These are phyloP conservation scores for Phytophthora sp. DNA, from an alignment of 352 stramenopile genomes.

Conservation along the genomic window DNA sequence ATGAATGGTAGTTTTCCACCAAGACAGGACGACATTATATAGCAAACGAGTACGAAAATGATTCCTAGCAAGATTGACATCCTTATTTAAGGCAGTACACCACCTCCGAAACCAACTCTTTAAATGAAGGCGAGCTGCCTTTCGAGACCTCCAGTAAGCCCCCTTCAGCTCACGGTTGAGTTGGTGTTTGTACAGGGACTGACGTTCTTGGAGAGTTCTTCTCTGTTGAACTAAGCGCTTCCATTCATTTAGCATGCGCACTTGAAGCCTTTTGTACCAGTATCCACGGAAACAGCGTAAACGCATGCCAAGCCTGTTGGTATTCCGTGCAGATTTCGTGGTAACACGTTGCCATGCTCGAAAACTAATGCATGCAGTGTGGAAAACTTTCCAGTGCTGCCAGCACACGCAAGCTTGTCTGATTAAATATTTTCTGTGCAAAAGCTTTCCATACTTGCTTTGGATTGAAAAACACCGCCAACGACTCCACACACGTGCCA, in stretches of 20 bases:
- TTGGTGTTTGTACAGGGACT: conserved; percentile 23
- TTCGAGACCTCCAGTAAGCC: neutral
- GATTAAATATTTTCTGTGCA: conserved; percentile 10
- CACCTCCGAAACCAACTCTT: conserved; percentile 27
- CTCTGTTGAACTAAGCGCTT: conserved; percentile 11
- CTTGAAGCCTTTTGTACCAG: neutral
- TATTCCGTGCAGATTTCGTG: conserved; percentile 6
- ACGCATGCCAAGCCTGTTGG: conserved; percentile 35
- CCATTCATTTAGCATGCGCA: conserved; percentile 8
- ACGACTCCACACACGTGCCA: conserved; percentile 28
- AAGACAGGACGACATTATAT: conserved; percentile 27
- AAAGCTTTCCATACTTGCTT: neutral
- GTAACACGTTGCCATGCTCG: conserved; percentile 25
- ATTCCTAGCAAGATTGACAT: conserved; percentile 1
- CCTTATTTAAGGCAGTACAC: conserved; percentile 2
- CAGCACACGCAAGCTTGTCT: conserved; percentile 13
- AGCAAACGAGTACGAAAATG: conserved; percentile 25
- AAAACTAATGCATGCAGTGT: conserved; percentile 22
- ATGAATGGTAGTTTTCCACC: conserved; percentile 56
- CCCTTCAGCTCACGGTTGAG: conserved; percentile 27
- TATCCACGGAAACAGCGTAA: conserved; percentile 35
- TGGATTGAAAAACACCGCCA: conserved; percentile 33
- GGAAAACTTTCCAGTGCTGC: conserved; percentile 35
- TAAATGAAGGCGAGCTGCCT: conserved; percentile 10
- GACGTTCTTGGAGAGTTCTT: conserved; percentile 21